Evolutionary conservation across 306 rosid species (phyloP).

Genomic region (Ochetophila trinervis): DNA sequence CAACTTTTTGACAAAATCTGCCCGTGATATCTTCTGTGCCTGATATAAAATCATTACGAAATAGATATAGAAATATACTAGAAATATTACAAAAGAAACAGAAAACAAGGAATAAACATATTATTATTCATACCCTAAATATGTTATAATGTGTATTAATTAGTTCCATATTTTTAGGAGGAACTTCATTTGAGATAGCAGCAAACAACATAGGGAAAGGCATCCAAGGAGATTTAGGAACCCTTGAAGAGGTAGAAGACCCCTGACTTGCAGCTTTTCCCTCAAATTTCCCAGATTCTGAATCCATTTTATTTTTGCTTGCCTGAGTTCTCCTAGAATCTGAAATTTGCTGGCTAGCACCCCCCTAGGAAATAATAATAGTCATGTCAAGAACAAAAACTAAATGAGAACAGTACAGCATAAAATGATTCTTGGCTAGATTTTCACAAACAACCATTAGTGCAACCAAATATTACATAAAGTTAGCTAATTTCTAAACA

Average conservation of each 20-base stretch:
- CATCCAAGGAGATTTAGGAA: constrained; percentile 81
- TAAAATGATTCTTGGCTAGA: too few relatives aligned
- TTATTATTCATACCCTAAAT: constrained; percentile 52
- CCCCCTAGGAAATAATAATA: constrained; percentile 25
- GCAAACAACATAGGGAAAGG: constrained; percentile 69
- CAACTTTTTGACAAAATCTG: constrained; percentile 63
- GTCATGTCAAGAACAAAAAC: not conserved
- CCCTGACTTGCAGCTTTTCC: constrained; percentile 44
- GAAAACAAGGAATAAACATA: not conserved
- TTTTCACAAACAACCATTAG: not conserved
- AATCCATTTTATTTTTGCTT: constrained; percentile 20
- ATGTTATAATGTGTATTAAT: constrained; percentile 43
- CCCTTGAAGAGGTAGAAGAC: constrained; percentile 45
- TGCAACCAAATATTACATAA: too few relatives aligned
- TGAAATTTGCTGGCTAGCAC: not conserved
- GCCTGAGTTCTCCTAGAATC: constrained; percentile 24
- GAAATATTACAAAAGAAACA: not conserved
- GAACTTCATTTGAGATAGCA: constrained; percentile 53
- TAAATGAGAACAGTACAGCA: not conserved
- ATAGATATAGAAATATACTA: not conserved
- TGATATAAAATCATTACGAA: constrained; percentile 24
- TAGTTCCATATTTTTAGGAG: constrained; percentile 40
- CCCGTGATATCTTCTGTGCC: constrained; percentile 66
- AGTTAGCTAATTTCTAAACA: too few relatives aligned
- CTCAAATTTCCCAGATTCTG: constrained; percentile 34